Percentiles rank a stretch among this genome's conserved stretches.
These are phyloP conservation scores for Pyrenochaeta sp. DNA, from an alignment of 2,329 filamentous ascomycete species.

Conservation along the genomic window DNA sequence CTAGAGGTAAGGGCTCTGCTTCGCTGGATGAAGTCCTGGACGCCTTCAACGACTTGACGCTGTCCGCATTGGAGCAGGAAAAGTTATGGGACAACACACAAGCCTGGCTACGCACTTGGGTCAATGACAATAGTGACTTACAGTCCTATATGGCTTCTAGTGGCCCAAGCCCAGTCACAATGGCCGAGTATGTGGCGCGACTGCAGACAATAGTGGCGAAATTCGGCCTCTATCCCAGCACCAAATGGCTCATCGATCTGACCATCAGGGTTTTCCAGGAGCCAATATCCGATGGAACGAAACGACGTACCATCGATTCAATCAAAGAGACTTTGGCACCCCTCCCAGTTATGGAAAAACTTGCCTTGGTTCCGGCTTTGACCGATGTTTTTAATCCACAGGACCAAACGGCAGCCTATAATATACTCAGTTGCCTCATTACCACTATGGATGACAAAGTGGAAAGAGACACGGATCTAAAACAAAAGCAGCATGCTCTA, in stretches of 20 bases:
- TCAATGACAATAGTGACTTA: slow-evolving; percentile 28
- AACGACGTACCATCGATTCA: slow-evolving; percentile 13
- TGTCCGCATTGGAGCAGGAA: slow-evolving; percentile 22
- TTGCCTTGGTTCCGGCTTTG: slow-evolving; percentile 27
- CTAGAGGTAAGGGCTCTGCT: slow-evolving; percentile 5
- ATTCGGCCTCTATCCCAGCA: slow-evolving; percentile 33
- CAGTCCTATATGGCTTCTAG: slow-evolving; percentile 23
- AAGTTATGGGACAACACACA: slow-evolving; percentile 24
- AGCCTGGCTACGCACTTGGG: slow-evolving; percentile 30
- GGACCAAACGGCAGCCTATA: slow-evolving; percentile 24
- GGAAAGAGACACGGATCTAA: slow-evolving; percentile 29
- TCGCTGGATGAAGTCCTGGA: slow-evolving; percentile 30
- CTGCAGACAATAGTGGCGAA: slow-evolving; percentile 31
- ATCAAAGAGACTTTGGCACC: slow-evolving; percentile 22
- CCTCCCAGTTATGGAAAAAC: slow-evolving; percentile 28
- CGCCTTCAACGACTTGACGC: slow-evolving; percentile 39
- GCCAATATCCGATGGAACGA: slow-evolving; percentile 15
- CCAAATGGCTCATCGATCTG: slow-evolving; percentile 30
- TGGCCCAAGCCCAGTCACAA: slow-evolving; percentile 10
- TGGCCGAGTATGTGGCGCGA: slow-evolving; percentile 27
- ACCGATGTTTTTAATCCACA: slow-evolving; percentile 10
- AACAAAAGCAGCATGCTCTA: slow-evolving; percentile 37
- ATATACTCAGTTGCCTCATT: slow-evolving; percentile 36
- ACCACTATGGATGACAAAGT: slow-evolving; percentile 37
- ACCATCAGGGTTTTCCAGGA: slow-evolving; percentile 31